These are phyloP conservation scores for Neurospora sublineolata DNA, from an alignment of 495 filamentous ascomycete genomes.

Conservation along the genomic window DNA sequence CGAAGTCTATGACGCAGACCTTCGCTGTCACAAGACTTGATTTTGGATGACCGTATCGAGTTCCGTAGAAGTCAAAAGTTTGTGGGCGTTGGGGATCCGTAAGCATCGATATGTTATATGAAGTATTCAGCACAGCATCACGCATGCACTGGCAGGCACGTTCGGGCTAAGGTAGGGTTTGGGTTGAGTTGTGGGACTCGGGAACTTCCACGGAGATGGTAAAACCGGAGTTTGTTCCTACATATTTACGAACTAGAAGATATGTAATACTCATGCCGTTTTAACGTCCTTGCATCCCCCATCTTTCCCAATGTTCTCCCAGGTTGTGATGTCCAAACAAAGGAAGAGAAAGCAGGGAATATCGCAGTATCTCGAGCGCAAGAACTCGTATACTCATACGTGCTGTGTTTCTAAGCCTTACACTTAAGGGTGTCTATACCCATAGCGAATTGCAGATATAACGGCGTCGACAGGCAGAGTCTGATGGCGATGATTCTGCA, in stretches of 20 bases:
- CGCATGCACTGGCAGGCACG: not conserved
- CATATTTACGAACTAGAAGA: not conserved
- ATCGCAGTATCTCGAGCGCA: not conserved
- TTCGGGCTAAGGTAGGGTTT: not conserved
- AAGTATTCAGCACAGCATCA: not conserved
- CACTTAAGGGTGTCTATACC: not conserved
- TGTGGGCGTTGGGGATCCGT: not conserved
- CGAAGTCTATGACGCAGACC: not conserved
- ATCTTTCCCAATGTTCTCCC: not conserved
- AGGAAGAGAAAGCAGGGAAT: not conserved
- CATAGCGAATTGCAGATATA: not conserved
- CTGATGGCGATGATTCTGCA: not conserved
- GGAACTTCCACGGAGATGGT: not conserved
- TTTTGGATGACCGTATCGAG: not conserved
- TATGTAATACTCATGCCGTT: not conserved
- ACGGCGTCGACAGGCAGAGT: not conserved
- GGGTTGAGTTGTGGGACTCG: not conserved
- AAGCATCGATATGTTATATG: not conserved
- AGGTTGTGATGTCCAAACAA: not conserved
- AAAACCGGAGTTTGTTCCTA: not conserved
- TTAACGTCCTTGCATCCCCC: not conserved
- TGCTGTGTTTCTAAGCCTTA: not conserved
- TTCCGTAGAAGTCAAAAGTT: not conserved
- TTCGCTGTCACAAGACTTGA: not conserved
- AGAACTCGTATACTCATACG: not conserved